phyloP scores from a whole-genome alignment of 345 rosid genomes.

The Eucalyptus cloeziana region DNA sequence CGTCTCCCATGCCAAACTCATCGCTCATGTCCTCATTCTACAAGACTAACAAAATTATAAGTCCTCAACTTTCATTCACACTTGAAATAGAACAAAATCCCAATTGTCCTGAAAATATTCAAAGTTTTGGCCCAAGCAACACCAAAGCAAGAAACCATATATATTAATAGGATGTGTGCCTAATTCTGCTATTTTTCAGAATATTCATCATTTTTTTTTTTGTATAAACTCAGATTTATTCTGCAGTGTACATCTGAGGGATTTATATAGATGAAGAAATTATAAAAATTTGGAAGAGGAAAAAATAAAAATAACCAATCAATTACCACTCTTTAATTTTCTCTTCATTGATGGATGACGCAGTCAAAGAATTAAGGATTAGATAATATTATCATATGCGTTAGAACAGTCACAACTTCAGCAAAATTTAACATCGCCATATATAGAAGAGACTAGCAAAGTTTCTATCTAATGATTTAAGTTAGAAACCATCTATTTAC shows the following conservation, averaged over 20 bases:
- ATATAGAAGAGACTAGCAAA: not conserved
- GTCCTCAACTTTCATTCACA: not conserved
- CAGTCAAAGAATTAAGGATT: not conserved
- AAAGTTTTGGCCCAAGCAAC: not conserved
- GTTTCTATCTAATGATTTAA: not conserved
- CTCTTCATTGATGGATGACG: not conserved
- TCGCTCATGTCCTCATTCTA: too few species aligned
- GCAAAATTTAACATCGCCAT: not conserved
- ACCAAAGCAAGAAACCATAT: not conserved
- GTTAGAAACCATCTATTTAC: not conserved
- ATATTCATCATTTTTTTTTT: not conserved
- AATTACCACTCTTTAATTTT: not conserved
- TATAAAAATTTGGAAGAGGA: too few species aligned
- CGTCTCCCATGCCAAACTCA: too few species aligned
- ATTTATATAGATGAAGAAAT: not conserved
- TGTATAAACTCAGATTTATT: not conserved
- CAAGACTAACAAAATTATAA: not conserved
- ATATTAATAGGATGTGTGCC: not conserved
- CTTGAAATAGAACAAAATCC: not conserved
- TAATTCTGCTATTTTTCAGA: fast-evolving
- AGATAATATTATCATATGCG: not conserved
- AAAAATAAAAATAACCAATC: too few species aligned
- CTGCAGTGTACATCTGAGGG: not conserved
- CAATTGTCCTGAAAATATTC: not conserved
- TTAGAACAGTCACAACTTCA: not conserved